Base-by-base conservation (phyloP, 2,329 filamentous ascomycete species). In the Hypoxylon sp. region DNA sequence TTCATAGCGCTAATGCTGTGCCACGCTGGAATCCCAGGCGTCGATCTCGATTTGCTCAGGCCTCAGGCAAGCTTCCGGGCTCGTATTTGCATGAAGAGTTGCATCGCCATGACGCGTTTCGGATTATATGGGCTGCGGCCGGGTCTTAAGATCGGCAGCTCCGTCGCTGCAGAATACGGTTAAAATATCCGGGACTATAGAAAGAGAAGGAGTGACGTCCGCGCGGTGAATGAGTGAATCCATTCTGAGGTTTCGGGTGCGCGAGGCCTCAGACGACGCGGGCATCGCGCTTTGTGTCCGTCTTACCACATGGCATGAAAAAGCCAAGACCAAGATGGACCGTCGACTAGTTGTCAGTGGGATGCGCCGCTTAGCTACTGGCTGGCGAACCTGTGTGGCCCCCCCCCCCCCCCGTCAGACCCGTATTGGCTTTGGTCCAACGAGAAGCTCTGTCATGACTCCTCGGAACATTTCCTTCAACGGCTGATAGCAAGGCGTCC, bases 31-130 rank as follows among this genome's bases (percentile, higher is more conserved):
- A 70, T 52, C 63, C 65, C 48, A 55, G 66, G 19, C 46, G 70
- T 62, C 62, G 70, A 72, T 73, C 71, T 73, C 71, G 67, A 73
- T 72, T 61, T 52, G 57, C 50, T 66, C 52, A 69, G 66, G 52
- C 62, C 60, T 66, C 63, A 65, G 57, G 51, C 60, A 52, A 60
- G 27, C 62, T 53, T 57, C 67, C 44, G 62, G 62, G 64, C 67
- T 71, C 71, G 69, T 73, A 73, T 70, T 70, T 66, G 69, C 61
- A 64, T 68, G 39, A 66, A 48, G 67, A 62, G 47, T 46, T 60
- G 47, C 48, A 68, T 55, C 11, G 47, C 31, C 63, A 64, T 68
- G 68, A 68, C 58, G 65, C 65, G 65, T 68, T 68, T 70, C 68
- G 68, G 59, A 69, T 69, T 69, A 62, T 66, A 62, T 56, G 44